Evolutionary conservation across 2,329 filamentous ascomycete genomes (phyloP).

Genomic region (Penicillium sp.): DNA sequence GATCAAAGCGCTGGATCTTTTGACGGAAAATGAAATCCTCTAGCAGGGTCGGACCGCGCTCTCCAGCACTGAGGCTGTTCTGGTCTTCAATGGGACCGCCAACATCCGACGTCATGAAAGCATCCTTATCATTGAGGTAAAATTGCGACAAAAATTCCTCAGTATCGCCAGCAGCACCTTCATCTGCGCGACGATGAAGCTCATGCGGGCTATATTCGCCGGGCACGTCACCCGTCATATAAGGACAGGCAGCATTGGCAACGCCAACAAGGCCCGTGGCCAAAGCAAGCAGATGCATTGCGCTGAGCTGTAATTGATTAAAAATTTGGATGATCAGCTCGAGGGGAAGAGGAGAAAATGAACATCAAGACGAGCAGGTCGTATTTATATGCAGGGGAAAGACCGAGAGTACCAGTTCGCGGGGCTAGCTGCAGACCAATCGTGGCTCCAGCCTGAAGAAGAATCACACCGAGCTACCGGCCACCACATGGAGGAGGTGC

Average conservation of each 20-base stretch:
- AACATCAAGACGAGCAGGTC: neutral
- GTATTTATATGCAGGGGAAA: constrained; percentile 16
- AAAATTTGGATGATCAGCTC: neutral
- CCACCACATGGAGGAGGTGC: constrained; percentile 9
- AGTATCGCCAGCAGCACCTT: constrained; percentile 33
- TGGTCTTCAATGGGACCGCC: constrained; percentile 72
- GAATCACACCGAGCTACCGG: constrained; percentile 3
- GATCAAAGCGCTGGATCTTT: constrained; percentile 72
- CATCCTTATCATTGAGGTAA: constrained; percentile 57
- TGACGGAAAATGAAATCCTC: constrained; percentile 76
- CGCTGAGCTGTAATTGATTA: neutral
- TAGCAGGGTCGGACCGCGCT: constrained; percentile 68
- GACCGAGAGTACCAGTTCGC: neutral
- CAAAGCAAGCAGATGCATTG: constrained; percentile 33
- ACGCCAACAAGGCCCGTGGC: constrained; percentile 37
- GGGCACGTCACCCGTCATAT: constrained; percentile 40
- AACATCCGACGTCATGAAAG: constrained; percentile 67
- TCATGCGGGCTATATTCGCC: constrained; percentile 8
- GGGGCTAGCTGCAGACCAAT: constrained; percentile 10
- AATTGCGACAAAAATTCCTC: constrained; percentile 51
- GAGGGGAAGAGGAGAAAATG: neutral
- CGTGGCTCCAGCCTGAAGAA: neutral
- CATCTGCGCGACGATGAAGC: constrained; percentile 29
- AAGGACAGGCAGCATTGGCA: constrained; percentile 46
- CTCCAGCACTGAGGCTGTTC: constrained; percentile 68